Evolutionary conservation across 768 basidiomycete species (phyloP), one percentile per base, ranked within the genome.

Genomic region (Phylloporus sp.): DNA sequence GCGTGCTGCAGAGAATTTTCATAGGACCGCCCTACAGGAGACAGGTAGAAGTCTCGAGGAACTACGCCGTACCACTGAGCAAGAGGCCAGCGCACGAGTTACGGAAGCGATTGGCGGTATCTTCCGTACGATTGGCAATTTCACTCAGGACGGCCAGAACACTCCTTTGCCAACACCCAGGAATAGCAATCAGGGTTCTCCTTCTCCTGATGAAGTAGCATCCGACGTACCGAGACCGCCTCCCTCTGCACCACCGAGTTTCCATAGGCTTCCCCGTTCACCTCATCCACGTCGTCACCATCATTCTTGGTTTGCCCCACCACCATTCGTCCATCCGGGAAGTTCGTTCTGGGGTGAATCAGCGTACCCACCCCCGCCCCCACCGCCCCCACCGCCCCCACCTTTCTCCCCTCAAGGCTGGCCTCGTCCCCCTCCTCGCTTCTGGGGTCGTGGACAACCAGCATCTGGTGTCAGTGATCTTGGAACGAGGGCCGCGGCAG

Each of bases 1-100:
- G 8, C 78, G 79, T 20, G 80, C 82, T 18, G 82, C 81, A 4
- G 76, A 78, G 29, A 74, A 78, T 31, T 59, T 86, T 8, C 74
- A 78, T 15, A 79, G 77, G 47, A 71, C 71, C 41, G 73, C 80
- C 2, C 57, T 73, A 39, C 59, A 69, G 27, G 69, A 71, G 43
- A 63, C 70, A 16, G 66, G 70, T 8, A 64, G 67, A 39, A 70
- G 74, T n/a, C 67, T 78, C 0, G 74, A 73, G 28, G 74, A 77
- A 18, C 60, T 78, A 20, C 75, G 76, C 26, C 75, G 74, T 34
- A 63, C 64, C 22, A 70, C 80, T 1, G 87, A 91, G 60, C 80
- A 80, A 58, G 83, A 85, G 57, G 87, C 88, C 1, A 79, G 81
- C 13, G 72, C 74, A 38, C 74, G 80, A 45, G 79, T 89, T 15